These are phyloP conservation scores for Talaromyces sp. DNA, from an alignment of 2,329 filamentous ascomycete species.

Conservation along the genomic window DNA sequence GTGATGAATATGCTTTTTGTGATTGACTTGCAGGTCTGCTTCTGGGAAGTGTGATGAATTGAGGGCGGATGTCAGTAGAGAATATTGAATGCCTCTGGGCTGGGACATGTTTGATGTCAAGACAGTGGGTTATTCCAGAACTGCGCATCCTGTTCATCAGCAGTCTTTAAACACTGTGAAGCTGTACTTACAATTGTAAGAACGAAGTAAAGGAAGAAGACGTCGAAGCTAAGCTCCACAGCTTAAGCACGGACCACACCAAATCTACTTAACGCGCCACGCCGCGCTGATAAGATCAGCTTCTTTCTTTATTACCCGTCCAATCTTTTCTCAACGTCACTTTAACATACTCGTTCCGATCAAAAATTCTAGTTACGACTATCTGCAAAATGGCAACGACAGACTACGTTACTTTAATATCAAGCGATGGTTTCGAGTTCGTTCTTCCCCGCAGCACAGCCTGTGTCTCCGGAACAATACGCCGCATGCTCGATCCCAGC, in stretches of 20 bases:
- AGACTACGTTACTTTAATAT: slow-evolving; percentile 62
- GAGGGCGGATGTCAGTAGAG: not conserved
- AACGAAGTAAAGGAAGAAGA: too few species aligned
- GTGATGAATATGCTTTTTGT: slow-evolving; percentile 18
- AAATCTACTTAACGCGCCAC: not conserved
- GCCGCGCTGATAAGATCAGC: not conserved
- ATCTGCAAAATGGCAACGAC: not conserved
- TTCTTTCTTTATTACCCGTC: not conserved
- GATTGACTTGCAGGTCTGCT: not conserved
- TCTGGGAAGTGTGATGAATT: not conserved
- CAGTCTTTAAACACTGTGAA: too few species aligned
- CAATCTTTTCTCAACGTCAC: slow-evolving; percentile 7
- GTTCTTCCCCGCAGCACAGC: slow-evolving; percentile 60
- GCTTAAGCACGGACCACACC: slow-evolving; percentile 32
- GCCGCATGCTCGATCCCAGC: slow-evolving; percentile 60
- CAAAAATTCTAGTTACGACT: not conserved
- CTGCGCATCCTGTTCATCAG: not conserved
- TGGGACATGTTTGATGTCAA: not conserved
- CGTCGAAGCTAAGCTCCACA: not conserved
- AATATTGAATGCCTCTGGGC: not conserved
- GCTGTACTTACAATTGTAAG: too few species aligned
- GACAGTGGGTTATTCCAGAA: not conserved
- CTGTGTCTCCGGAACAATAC: slow-evolving; percentile 59
- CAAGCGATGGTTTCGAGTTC: slow-evolving; percentile 63
- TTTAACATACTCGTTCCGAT: not conserved